Evolutionary conservation across 345 rosid species (phyloP), one percentile per base, ranked within the genome.

Genomic region (Acer saccharum): DNA sequence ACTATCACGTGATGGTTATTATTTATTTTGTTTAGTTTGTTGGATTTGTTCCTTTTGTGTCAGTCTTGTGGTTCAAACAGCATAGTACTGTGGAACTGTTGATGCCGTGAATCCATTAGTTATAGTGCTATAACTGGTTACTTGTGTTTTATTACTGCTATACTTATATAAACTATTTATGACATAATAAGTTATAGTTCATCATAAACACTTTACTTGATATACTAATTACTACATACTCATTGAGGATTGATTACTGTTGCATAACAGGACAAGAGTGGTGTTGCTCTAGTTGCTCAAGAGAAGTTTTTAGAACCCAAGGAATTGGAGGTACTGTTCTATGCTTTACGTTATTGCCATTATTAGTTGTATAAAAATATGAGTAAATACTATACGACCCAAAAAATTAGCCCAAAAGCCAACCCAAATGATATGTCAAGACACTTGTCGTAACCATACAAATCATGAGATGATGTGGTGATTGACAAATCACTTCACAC

Each of bases 231-330:
- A 7, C 57, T 61, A 7, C 7, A 13, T 76, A 29, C 78, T 77
- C 23, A 76, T 7, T 58, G 11, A 14, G 62, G 21, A n/a, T 71
- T 66, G 23, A 72, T 35, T 79, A 23, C 54, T 69, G 70, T 75
- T 58, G 17, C 68, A 8, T 58, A 67, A 48, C 91, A 95, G 98
- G 98, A 93, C 67, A 95, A 93, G 83, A 95, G 99, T 84, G 90
- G 91, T 8, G 91, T 82, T 14, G 82, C 92, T 35, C 94, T 95
- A 61, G 94, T 90, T 66, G 99, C 99, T 48, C 89, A 87, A 61
- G 99, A 93, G 83, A 95, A 93, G 66, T 91, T 86, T 85, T 50
- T 94, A 35, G 93, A 95, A 86, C 98, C 97, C 17, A 91, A 83
- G 82, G 98, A 92, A 88, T 93, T 95, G 69, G 99, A 95, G 97